phyloP scores from a whole-genome alignment of 2,329 filamentous ascomycete species.

The Ophiostoma sp. region DNA sequence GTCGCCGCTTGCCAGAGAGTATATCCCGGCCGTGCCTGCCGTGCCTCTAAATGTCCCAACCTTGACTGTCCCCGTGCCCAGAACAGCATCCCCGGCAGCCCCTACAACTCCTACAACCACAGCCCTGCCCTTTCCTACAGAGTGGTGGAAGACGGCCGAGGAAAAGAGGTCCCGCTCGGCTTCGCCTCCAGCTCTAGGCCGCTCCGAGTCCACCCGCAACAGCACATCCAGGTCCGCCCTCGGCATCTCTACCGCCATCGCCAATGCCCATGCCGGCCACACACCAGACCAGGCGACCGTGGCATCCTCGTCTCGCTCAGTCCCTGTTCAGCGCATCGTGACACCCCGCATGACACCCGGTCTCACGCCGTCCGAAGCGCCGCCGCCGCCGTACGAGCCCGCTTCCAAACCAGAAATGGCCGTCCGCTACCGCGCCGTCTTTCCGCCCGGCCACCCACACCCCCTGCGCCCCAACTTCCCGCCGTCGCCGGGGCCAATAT shows the following conservation, averaged over 20 bases:
- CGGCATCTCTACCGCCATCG: slow-evolving; percentile 25
- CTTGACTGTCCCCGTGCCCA: not conserved
- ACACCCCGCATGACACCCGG: slow-evolving; percentile 14
- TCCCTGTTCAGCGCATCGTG: slow-evolving; percentile 18
- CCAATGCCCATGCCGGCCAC: slow-evolving; percentile 25
- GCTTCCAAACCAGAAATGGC: slow-evolving; percentile 38
- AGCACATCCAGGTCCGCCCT: slow-evolving; percentile 21
- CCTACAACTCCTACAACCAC: not conserved
- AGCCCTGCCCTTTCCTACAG: slow-evolving; percentile 15
- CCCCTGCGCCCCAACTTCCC: slow-evolving; percentile 45
- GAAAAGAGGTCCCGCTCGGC: slow-evolving; percentile 12
- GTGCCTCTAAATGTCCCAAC: not conserved
- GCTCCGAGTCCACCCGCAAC: slow-evolving; percentile 11
- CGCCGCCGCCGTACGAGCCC: slow-evolving; percentile 53
- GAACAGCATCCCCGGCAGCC: not conserved
- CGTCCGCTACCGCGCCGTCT: slow-evolving; percentile 52
- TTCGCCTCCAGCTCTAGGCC: not conserved
- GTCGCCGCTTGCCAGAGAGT: slow-evolving; percentile 16
- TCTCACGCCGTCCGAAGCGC: slow-evolving; percentile 35
- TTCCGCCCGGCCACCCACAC: slow-evolving; percentile 52
- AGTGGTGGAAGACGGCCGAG: slow-evolving; percentile 39
- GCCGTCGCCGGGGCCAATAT: slow-evolving; percentile 56
- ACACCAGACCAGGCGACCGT: slow-evolving; percentile 20
- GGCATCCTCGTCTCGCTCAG: slow-evolving; percentile 32
- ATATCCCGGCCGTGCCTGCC: slow-evolving; percentile 15